Conservation (phyloP, 257 asterid species). For the Dorcoceras hygrometricum region DNA sequence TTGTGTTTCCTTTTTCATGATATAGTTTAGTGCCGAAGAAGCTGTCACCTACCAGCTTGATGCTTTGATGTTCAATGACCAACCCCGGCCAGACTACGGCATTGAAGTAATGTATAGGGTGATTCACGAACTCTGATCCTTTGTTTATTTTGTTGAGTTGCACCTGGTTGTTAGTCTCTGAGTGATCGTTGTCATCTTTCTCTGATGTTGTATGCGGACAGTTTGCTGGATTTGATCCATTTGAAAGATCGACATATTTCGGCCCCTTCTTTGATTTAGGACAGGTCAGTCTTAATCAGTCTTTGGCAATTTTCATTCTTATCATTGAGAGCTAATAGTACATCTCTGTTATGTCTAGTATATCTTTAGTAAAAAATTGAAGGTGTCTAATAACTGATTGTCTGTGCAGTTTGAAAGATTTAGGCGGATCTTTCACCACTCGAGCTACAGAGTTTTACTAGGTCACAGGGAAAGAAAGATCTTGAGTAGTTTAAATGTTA, state of each 20-base stretch:
- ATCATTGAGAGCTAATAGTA: no score
- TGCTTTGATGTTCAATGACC: constrained; percentile 92
- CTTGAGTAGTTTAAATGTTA: constrained; percentile 74
- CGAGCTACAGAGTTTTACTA: constrained; percentile 80
- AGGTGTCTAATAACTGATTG: constrained; percentile 5
- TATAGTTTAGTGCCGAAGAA: constrained; percentile 84
- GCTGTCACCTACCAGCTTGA: constrained; percentile 85
- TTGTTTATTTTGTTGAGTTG: constrained; percentile 17
- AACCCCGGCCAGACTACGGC: constrained; percentile 87
- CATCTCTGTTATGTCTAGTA: constrained; percentile 5
- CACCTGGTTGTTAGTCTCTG: constrained; percentile 12
- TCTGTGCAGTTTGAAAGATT: constrained; percentile 77
- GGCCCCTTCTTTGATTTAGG: constrained; percentile 96
- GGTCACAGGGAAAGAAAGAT: constrained; percentile 85
- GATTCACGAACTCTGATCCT: constrained; percentile 18
- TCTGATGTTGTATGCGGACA: constrained; percentile 28
- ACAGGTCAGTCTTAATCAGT: constrained; percentile 54
- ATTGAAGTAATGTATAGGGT: constrained; percentile 97
- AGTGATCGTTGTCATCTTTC: constrained; percentile 1
- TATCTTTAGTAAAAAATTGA: background rate
- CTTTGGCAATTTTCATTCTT: background rate
- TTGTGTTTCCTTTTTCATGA: constrained; percentile 14
- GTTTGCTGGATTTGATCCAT: constrained; percentile 98
- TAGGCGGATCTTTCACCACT: constrained; percentile 90
- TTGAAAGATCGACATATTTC: constrained; percentile 89